These are phyloP conservation scores for Euphorbia lathyris DNA, from an alignment of 345 rosid genomes.

Conservation along the genomic window DNA sequence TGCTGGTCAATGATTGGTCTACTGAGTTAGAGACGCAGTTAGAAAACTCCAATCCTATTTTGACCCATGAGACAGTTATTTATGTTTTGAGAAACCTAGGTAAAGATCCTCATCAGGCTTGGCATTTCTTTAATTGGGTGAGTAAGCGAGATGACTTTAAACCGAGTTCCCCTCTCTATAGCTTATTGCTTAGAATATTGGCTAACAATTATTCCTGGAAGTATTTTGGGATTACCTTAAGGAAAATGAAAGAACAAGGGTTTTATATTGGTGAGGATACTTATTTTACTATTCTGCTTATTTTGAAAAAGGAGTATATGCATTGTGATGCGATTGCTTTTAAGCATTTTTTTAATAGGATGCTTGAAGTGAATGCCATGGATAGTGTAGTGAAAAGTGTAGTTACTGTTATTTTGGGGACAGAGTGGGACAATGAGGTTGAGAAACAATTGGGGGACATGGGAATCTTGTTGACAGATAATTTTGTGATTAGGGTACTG, in stretches of 20 bases:
- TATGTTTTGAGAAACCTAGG: constrained; percentile 17
- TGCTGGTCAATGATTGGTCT: constrained; percentile 49
- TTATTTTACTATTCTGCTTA: constrained; percentile 36
- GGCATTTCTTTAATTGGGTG: constrained; percentile 63
- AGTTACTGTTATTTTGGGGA: constrained; percentile 35
- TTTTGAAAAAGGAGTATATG: constrained; percentile 48
- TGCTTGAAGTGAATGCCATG: constrained; percentile 63
- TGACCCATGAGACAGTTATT: constrained; percentile 62
- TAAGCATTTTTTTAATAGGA: constrained; percentile 57
- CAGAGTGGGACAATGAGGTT: constrained; percentile 48
- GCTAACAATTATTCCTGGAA: constrained; percentile 48
- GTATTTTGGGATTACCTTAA: constrained; percentile 56
- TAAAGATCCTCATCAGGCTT: constrained; percentile 45
- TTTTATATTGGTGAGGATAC: constrained; percentile 72
- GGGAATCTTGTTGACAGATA: constrained; percentile 47
- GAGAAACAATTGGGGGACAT: constrained; percentile 54
- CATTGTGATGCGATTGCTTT: constrained; percentile 52
- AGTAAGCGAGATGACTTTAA: constrained; percentile 48
- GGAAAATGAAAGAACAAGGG: constrained; percentile 54
- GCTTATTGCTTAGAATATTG: constrained; percentile 61
- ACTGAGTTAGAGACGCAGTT: constrained; percentile 31
- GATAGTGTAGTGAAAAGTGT: constrained; percentile 38
- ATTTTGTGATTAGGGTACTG: constrained; percentile 62
- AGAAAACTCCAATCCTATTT: constrained; percentile 20
- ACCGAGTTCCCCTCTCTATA: constrained; percentile 59